These are phyloP conservation scores for Penicillium occitanis DNA, from an alignment of 2,329 filamentous ascomycete species.

Conservation along the genomic window DNA sequence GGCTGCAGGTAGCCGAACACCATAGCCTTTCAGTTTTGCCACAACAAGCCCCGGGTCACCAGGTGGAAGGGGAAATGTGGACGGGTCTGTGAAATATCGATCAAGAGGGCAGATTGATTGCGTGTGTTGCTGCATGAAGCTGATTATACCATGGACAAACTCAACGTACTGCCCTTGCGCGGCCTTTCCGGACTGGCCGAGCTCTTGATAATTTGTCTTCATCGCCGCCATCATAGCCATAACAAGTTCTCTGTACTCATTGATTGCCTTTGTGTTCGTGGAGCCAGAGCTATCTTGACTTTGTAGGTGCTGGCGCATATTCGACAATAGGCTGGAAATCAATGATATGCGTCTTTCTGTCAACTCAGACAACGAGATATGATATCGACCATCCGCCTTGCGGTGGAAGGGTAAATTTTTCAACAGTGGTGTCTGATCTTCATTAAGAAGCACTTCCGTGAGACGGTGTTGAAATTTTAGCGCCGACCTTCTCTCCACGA, in stretches of 20 bases:
- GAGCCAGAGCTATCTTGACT: constrained; percentile 32
- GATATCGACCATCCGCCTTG: constrained; percentile 38
- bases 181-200: constrained; percentile 39
- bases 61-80: constrained; percentile 59
- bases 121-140: constrained; percentile 61
- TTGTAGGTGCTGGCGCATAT: constrained; percentile 57
- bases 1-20: constrained; percentile 51
- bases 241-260: constrained; percentile 54
- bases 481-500: constrained; percentile 60
- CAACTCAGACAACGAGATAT: constrained; percentile 55
- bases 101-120: constrained; percentile 56
- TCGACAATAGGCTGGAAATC: constrained; percentile 57
- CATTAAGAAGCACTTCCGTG: constrained; percentile 55
- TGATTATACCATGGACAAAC: constrained; percentile 61
- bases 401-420: constrained; percentile 58
- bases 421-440: constrained; percentile 51
- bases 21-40: constrained; percentile 60
- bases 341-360: constrained; percentile 55
- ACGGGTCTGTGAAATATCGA: constrained; percentile 60
- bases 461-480: constrained; percentile 62
- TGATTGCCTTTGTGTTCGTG: constrained; percentile 38
- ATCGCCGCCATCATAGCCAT: constrained; percentile 60
- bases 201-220: constrained; percentile 60
- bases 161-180: constrained; percentile 57
- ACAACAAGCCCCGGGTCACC: constrained; percentile 63